Base-by-base conservation (phyloP, 306 rosid genomes). In the Quercus glauca region DNA sequence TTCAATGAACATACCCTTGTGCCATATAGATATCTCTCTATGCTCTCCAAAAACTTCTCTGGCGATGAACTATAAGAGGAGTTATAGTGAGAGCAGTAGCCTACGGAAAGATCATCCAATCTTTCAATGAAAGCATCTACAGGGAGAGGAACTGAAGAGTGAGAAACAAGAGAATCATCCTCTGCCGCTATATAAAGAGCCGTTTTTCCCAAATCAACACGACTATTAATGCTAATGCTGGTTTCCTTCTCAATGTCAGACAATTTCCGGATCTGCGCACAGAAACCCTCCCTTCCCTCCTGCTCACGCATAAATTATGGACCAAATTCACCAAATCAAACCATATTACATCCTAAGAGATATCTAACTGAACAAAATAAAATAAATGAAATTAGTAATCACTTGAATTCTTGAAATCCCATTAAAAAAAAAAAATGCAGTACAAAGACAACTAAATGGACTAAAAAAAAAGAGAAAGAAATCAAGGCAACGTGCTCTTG, bases 111-210 rank as follows among this genome's bases (percentile, higher is more conserved):
- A 83, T 91, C 97, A 78, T 85, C 97, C 84, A 94, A 67, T 80
- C 97, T 89, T 12, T 69, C 76, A 31, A 91, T 35, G 74, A 91
- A 94, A 81, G 92, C 95, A 85, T 94, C 97, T 4, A 92, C 93
- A 0, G 99, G 97, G 72, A 92, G 97, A 8, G 97, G 97, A 82
- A 95, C 99, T 0, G 97, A 95, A 0, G 99, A 95, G 89, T 95
- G 97, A 20, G 97, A 95, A 58, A 92, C 89, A 3, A 95, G 88
- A 45, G 97, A 95, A 87, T 92, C 99, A 89, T 95, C 99, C 86
- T 95, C 99, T 55, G 98, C 97, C 9, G 95, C 97, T 33, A 92
- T 86, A 58, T 80, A 91, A 26, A 92, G 93, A 78, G 97, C 97
- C 13, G 95, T 82, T 82, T 81, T 92, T 51, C 95, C 99, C 85